Evolutionary conservation across 345 rosid genomes (phyloP).

Genomic region (Hevea brasiliensis): DNA sequence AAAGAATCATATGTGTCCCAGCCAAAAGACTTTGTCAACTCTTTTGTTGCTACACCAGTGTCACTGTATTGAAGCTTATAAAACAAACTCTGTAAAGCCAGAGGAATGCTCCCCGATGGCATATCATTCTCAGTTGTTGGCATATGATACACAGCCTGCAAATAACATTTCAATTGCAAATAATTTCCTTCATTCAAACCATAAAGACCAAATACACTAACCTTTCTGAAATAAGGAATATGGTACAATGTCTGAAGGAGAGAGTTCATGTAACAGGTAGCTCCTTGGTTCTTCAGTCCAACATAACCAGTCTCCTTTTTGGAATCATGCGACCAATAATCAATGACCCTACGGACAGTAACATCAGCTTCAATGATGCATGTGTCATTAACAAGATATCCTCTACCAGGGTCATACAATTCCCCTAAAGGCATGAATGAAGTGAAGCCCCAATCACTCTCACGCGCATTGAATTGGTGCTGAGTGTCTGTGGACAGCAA

Average conservation of each 20-base stretch:
- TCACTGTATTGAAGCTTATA: slow-evolving; percentile 57
- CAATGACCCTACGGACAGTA: slow-evolving; percentile 71
- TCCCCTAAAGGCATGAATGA: slow-evolving; percentile 94
- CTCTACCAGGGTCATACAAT: slow-evolving; percentile 84
- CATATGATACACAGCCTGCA: slow-evolving; percentile 99
- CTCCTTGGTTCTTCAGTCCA: slow-evolving; percentile 99
- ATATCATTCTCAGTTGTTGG: slow-evolving; percentile 96
- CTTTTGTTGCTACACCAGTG: slow-evolving; percentile 57
- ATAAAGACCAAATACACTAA: slow-evolving; percentile 19
- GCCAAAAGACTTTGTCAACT: slow-evolving; percentile 66
- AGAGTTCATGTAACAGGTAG: slow-evolving; percentile 99
- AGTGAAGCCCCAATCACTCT: slow-evolving; percentile 96
- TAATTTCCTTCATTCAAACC: slow-evolving; percentile 9
- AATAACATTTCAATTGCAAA: slow-evolving; percentile 5
- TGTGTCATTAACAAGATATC: slow-evolving; percentile 78
- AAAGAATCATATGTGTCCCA: slow-evolving; percentile 98
- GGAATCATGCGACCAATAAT: slow-evolving; percentile 89
- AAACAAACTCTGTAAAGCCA: slow-evolving; percentile 55
- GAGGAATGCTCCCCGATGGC: slow-evolving; percentile 79
- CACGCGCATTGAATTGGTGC: slow-evolving; percentile 87
- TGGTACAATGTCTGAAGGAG: slow-evolving; percentile 88
- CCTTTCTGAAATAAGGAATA: slow-evolving; percentile 98
- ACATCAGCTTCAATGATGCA: slow-evolving; percentile 89
- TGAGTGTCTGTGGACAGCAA: slow-evolving; percentile 63
- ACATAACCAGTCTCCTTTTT: slow-evolving; percentile 97